Evolutionary conservation across 306 rosid species (phyloP).

Genomic region (Malus fusca): DNA sequence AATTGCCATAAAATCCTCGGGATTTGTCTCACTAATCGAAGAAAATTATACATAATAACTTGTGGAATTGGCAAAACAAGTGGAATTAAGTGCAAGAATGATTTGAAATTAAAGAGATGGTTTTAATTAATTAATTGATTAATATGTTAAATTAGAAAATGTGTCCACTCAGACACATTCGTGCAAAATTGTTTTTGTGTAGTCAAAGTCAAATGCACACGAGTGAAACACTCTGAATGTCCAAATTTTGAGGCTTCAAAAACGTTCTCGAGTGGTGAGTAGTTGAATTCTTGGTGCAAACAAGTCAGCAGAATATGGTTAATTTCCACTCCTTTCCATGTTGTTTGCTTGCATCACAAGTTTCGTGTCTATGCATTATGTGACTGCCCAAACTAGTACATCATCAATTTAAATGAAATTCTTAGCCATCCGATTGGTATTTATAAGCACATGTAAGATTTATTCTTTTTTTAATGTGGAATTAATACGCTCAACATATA

Average conservation of each 20-base stretch:
- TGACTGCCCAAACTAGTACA: not conserved
- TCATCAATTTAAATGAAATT: not conserved
- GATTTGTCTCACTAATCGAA: constrained; percentile 17
- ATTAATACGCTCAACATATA: too few species aligned
- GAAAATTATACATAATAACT: constrained; percentile 6
- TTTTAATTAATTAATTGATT: not conserved
- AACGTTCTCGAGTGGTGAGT: constrained; percentile 50
- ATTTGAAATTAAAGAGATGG: constrained; percentile 31
- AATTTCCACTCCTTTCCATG: constrained; percentile 30
- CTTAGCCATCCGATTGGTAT: too few species aligned
- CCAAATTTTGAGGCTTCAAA: constrained; percentile 73
- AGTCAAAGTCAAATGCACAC: constrained; percentile 83
- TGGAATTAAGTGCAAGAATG: constrained; percentile 11
- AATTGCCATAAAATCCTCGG: constrained; percentile 23
- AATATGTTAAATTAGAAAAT: not conserved
- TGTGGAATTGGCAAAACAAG: constrained; percentile 23
- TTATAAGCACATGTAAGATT: too few species aligned
- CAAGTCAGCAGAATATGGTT: constrained; percentile 41
- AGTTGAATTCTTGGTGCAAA: constrained; percentile 52
- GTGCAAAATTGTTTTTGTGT: constrained; percentile 9
- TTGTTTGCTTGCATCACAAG: constrained; percentile 35
- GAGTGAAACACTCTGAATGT: constrained; percentile 50
- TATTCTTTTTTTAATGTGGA: too few species aligned
- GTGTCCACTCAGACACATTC: constrained; percentile 44
- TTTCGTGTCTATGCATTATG: constrained; percentile 7